These are phyloP conservation scores for Venustampulla echinocandica DNA, from an alignment of 495 filamentous ascomycete species.

Conservation along the genomic window DNA sequence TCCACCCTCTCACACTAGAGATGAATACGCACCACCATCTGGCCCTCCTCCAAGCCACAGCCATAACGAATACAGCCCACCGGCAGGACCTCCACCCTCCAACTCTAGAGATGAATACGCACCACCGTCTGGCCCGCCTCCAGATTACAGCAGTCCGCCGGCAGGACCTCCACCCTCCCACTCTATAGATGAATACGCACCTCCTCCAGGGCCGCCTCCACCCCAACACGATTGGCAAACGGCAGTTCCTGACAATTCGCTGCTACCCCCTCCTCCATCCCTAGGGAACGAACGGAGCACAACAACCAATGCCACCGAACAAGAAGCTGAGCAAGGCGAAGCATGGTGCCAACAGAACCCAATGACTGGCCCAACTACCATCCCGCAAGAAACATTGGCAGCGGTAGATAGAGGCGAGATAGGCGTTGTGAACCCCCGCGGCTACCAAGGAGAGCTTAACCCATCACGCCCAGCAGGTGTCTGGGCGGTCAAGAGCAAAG, in stretches of 20 bases:
- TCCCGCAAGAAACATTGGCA: conserved; percentile 29
- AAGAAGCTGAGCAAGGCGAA: conserved; percentile 63
- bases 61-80: background rate
- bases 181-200: conserved; percentile 22
- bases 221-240: conserved; percentile 66
- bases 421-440: conserved; percentile 21
- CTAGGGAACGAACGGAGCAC: conserved; percentile 58
- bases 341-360: conserved; percentile 60
- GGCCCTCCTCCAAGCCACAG: conserved; percentile 16
- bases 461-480: conserved; percentile 32
- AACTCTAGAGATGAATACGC: conserved; percentile 17
- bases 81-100: conserved; percentile 19
- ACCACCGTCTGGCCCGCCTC: conserved; percentile 11
- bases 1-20: conserved; percentile 24
- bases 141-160: conserved; percentile 2
- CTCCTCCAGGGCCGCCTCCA: conserved; percentile 32
- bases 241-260: conserved; percentile 66
- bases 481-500: conserved; percentile 32
- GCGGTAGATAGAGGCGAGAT: conserved; percentile 21
- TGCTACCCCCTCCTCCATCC: conserved; percentile 74
- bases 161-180: background rate
- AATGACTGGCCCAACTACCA: conserved; percentile 47
- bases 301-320: conserved; percentile 62
- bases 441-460: conserved; percentile 23
- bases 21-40: conserved; percentile 20